These are phyloP conservation scores for Trypanosomatidae sp. DNA, from an alignment of 208 protist genomes.

Conservation along the genomic window DNA sequence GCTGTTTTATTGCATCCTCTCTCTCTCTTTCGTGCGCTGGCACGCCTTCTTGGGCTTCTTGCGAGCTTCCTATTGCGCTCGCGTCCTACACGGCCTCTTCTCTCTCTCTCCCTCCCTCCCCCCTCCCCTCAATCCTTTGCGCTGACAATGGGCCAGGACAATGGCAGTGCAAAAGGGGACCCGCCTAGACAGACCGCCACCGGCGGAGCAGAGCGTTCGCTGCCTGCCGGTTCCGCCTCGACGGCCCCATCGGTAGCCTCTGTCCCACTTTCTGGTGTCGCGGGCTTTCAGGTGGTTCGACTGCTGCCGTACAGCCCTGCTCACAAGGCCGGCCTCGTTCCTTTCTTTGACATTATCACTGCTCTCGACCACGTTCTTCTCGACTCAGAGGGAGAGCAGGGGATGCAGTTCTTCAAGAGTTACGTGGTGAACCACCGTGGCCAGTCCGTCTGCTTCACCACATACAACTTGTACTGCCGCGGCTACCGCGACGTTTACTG, in stretches of 20 bases:
- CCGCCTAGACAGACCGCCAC: not conserved
- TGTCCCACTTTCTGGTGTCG: conserved; percentile 29
- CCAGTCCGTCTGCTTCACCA: conserved; percentile 47
- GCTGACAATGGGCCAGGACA: conserved; percentile 48
- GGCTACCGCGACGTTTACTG: conserved; percentile 59
- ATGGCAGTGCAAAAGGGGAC: conserved; percentile 24
- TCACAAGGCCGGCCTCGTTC: conserved; percentile 67
- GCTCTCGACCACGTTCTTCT: conserved; percentile 54
- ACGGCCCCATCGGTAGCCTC: not conserved
- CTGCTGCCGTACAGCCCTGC: conserved; percentile 77
- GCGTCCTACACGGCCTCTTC: not conserved
- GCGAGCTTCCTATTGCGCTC: not conserved
- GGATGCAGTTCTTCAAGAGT: conserved; percentile 54
- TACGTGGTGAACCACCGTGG: conserved; percentile 47
- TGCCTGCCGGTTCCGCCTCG: not conserved
- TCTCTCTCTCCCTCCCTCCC: not conserved
- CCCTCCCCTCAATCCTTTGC: not conserved
- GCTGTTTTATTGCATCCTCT: conserved; percentile 4
- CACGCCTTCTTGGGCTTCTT: conserved; percentile 4
- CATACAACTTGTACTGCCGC: conserved; percentile 69
- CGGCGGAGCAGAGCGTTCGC: not conserved
- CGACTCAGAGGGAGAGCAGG: conserved; percentile 14
- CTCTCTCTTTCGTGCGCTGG: conserved; percentile 12
- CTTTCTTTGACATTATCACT: conserved; percentile 90
- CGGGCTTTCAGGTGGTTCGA: conserved; percentile 81